Evolutionary conservation across 768 basidiomycete species (phyloP).

Genomic region (Termitomyces bulborhizus): DNA sequence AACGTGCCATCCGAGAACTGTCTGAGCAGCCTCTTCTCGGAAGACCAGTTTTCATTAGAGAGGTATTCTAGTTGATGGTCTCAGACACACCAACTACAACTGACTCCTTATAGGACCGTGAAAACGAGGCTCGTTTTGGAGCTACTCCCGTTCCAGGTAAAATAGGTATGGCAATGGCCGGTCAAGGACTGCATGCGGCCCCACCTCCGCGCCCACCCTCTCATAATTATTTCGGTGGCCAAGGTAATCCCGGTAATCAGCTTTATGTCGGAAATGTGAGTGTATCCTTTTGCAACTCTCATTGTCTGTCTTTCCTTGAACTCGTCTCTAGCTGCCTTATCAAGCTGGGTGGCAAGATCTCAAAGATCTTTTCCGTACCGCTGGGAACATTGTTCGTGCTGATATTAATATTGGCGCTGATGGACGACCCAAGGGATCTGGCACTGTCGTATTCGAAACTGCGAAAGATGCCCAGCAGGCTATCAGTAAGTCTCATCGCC

Average conservation of each 20-base stretch:
- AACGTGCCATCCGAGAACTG: slow-evolving; percentile 84
- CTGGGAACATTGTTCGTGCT: slow-evolving; percentile 92
- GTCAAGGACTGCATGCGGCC: slow-evolving; percentile 73
- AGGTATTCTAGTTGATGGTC: slow-evolving; percentile 43
- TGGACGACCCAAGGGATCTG: slow-evolving; percentile 92
- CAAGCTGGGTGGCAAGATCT: slow-evolving; percentile 99
- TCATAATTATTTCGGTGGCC: slow-evolving; percentile 64
- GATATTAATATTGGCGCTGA: slow-evolving; percentile 94
- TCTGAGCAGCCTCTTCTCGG: slow-evolving; percentile 89
- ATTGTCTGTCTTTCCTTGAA: neutral
- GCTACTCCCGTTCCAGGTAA: slow-evolving; percentile 94
- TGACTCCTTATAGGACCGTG: slow-evolving; percentile 68
- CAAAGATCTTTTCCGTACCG: slow-evolving; percentile 93
- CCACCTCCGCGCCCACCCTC: slow-evolving; percentile 81
- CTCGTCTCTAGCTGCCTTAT: slow-evolving; percentile 66
- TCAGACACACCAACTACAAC: slow-evolving; percentile 3
- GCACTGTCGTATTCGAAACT: slow-evolving; percentile 95
- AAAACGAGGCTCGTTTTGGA: slow-evolving; percentile 93
- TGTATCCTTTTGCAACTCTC: neutral
- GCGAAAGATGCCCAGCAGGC: slow-evolving; percentile 87
- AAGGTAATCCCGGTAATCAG: slow-evolving; percentile 78
- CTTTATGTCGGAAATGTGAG: slow-evolving; percentile 89
- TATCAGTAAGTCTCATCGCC: slow-evolving; percentile 60
- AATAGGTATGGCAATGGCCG: slow-evolving; percentile 94
- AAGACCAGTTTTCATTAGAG: slow-evolving; percentile 92